A percentile compares a stretch with the other conserved stretches of the same genome.
Evolutionary conservation across 2,329 filamentous ascomycete species (phyloP).

Genomic region (Paramyrothecium roridum): DNA sequence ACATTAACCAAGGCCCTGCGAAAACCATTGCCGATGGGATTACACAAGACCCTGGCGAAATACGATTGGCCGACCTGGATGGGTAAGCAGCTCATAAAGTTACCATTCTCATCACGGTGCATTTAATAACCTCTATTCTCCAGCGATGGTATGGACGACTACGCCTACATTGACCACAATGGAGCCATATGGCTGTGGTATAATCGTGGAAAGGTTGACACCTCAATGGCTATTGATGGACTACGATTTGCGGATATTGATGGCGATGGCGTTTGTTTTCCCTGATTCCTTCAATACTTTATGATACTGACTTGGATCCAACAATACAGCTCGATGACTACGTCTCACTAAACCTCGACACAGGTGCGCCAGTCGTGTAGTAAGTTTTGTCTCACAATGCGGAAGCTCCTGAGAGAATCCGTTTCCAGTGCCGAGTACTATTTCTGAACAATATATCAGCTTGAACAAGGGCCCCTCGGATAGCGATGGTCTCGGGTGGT

Average conservation of each 20-base stretch:
- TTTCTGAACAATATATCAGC: neutral
- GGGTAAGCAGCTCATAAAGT: neutral
- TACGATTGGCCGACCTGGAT: slow-evolving; percentile 15
- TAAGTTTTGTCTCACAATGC: neutral
- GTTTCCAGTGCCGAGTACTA: neutral
- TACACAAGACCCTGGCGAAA: slow-evolving; percentile 5
- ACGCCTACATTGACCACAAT: slow-evolving; percentile 8
- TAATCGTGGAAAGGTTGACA: slow-evolving; percentile 5
- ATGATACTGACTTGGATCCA: too few species aligned
- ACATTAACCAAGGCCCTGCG: slow-evolving; percentile 8
- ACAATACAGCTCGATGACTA: slow-evolving; percentile 10
- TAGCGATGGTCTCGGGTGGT: slow-evolving; percentile 1
- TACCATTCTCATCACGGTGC: too few species aligned
- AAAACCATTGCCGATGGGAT: slow-evolving; percentile 8
- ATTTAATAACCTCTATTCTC: too few species aligned
- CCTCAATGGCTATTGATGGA: slow-evolving; percentile 5
- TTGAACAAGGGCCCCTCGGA: neutral
- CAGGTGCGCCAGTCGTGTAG: slow-evolving; percentile 5
- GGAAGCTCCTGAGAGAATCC: neutral
- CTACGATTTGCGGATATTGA: slow-evolving; percentile 11
- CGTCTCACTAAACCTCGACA: slow-evolving; percentile 10
- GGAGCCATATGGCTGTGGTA: slow-evolving; percentile 6
- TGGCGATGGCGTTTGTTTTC: neutral
- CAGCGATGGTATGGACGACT: slow-evolving; percentile 11
- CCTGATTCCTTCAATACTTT: too few species aligned